These are phyloP conservation scores for Penicillium sp. DNA, from an alignment of 2,329 filamentous ascomycete species.

Conservation along the genomic window DNA sequence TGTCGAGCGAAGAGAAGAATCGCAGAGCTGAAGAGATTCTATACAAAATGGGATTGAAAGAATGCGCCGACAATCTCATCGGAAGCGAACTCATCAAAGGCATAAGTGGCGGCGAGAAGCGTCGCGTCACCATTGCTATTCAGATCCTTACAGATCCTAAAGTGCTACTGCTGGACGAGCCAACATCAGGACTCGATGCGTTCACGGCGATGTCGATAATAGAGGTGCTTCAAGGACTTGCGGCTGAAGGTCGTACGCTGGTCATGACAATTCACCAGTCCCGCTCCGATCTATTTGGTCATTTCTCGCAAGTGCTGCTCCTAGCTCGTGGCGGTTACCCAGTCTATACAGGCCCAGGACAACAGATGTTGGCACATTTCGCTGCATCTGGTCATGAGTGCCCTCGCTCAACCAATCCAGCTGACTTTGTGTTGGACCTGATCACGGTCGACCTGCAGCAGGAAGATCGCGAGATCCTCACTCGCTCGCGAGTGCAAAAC, in stretches of 20 bases:
- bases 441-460: slow-evolving; percentile 77
- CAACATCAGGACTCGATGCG: slow-evolving; percentile 75
- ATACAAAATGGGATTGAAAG: slow-evolving; percentile 75
- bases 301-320: slow-evolving; percentile 73
- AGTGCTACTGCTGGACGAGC: slow-evolving; percentile 74
- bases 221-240: slow-evolving; percentile 71
- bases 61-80: slow-evolving; percentile 75
- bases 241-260: slow-evolving; percentile 73
- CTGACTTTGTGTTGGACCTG: slow-evolving; percentile 76
- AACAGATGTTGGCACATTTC: slow-evolving; percentile 70
- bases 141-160: slow-evolving; percentile 77
- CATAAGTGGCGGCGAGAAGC: slow-evolving; percentile 79
- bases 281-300: slow-evolving; percentile 71
- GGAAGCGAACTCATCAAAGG: slow-evolving; percentile 75
- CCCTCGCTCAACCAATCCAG: slow-evolving; percentile 72
- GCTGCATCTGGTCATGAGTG: slow-evolving; percentile 64
- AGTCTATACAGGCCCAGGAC: slow-evolving; percentile 68
- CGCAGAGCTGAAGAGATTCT: slow-evolving; percentile 72
- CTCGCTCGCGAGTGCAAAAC: slow-evolving; percentile 63
- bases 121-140: slow-evolving; percentile 76
- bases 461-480: slow-evolving; percentile 64
- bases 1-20: slow-evolving; percentile 70
- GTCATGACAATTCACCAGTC: slow-evolving; percentile 81
- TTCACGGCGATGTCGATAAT: slow-evolving; percentile 79
- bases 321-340: slow-evolving; percentile 71